Evolutionary conservation across 345 rosid species (phyloP).

Genomic region (Pistacia atlantica): DNA sequence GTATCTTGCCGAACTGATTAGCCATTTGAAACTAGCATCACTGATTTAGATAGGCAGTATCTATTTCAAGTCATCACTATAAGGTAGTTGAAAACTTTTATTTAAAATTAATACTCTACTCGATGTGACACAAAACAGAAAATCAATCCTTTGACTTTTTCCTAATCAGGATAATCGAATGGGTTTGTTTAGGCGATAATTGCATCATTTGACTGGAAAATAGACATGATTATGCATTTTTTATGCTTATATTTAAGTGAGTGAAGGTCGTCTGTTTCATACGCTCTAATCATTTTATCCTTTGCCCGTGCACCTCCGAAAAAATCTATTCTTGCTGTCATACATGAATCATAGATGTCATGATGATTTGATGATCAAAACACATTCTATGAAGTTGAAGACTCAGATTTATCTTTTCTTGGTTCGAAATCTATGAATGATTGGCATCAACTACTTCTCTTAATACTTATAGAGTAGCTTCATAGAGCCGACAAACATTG

Average conservation of each 20-base stretch:
- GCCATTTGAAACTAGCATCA: background rate
- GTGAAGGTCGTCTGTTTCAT: background rate
- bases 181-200: background rate
- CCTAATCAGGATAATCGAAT: background rate
- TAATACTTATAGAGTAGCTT: too few species aligned
- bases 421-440: background rate
- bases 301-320: background rate
- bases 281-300: background rate
- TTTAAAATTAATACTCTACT: background rate
- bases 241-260: background rate
- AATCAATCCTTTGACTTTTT: background rate
- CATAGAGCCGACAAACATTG: background rate
- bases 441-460: background rate
- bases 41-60: background rate
- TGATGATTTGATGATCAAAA: background rate
- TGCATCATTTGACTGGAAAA: background rate
- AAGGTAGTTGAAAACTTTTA: background rate
- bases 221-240: background rate
- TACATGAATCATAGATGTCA: background rate
- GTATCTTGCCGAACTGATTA: background rate
- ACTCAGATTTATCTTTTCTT: too few species aligned
- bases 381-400: background rate
- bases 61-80: background rate
- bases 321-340: background rate
- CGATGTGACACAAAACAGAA: slow-evolving; percentile 4